Evolutionary conservation across 1,284 basidiomycete genomes (phyloP), one percentile per base, ranked within the genome.

Genomic region (Athelia psychrophila): DNA sequence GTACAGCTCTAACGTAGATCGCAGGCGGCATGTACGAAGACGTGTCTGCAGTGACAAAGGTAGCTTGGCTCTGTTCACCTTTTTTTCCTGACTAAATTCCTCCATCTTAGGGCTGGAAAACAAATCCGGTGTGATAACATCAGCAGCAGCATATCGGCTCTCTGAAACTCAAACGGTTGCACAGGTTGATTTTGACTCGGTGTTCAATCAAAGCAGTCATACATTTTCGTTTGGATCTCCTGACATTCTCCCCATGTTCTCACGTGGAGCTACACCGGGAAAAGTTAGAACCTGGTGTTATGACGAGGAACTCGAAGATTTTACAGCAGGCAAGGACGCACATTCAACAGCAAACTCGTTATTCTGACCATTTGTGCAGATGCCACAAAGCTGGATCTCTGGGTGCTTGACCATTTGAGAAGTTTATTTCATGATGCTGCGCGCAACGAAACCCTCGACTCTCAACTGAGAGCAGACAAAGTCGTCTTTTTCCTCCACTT

Each of bases 241-340:
- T 0, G 93, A 95, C 66, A 95, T 95, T 53, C 68, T 95, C 3
- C 91, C 91, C 12, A 95, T 95, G 89, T 95, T 95, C 61, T 75
- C 83, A 16, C 77, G 80, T 5, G 91, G 91, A 15, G 91, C 90
- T 3, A 77, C 75, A 0, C 78, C 81, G 0, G 86, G 84, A 1
- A 88, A 78, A 56, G 89, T 95, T 0, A 77, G 80, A 44, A 84
- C 83, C 49, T 93, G 87, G 87, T 82, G 77, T 50, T 95, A 94
- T 64, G 70, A 87, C 50, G 88, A 90, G 60, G 81, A 86, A 22
- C 86, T 83, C 36, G 91, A 93, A 60, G 90, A 93, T 64, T 93
- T 92, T 58, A 92, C 91, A 0, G 90, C 89, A 79, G 85, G 89
- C 82, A 52, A 15, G 59, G 47, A 20, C 27, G 27, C 18, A 32